Conservation (phyloP, 2,329 filamentous ascomycete genomes). For the Periconia macrospinosa region DNA sequence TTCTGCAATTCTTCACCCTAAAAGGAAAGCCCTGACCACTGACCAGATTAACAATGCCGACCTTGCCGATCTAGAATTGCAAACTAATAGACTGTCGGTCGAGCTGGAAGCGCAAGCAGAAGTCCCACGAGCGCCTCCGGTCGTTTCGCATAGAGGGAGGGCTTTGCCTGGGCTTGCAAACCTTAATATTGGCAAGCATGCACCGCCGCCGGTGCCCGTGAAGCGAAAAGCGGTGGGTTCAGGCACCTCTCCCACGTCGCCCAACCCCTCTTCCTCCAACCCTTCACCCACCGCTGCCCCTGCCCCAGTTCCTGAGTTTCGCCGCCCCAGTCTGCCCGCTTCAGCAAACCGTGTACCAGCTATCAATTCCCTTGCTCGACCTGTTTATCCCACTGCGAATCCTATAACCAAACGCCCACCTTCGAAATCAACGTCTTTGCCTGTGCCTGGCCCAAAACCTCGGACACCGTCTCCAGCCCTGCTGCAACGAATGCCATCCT, state of each 20-base stretch:
- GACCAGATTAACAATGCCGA: constrained; percentile 46
- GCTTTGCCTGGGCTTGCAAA: constrained; percentile 24
- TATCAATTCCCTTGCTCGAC: constrained; percentile 42
- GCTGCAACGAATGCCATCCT: constrained; percentile 51
- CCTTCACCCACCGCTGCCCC: constrained; percentile 13
- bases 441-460: constrained; percentile 31
- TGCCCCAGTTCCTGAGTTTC: constrained; percentile 19
- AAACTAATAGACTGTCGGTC: constrained; percentile 8
- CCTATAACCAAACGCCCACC: constrained; percentile 27
- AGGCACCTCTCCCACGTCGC: constrained; percentile 9
- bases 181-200: constrained; percentile 8
- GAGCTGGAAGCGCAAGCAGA: constrained; percentile 11
- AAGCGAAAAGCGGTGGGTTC: constrained; percentile 22
- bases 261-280: constrained; percentile 19
- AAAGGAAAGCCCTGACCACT: constrained; percentile 49
- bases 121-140: constrained; percentile 3
- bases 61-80: constrained; percentile 20
- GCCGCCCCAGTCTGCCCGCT: constrained; percentile 35
- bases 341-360: constrained; percentile 32
- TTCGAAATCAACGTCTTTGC: constrained; percentile 33
- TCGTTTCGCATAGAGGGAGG: constrained; percentile 13
- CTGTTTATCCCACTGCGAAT: constrained; percentile 32
- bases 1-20: constrained; percentile 45
- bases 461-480: constrained; percentile 45
- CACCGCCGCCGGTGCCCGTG: constrained; percentile 4